phyloP scores from a whole-genome alignment of 345 rosid genomes.

The Eucalyptus decipiens region DNA sequence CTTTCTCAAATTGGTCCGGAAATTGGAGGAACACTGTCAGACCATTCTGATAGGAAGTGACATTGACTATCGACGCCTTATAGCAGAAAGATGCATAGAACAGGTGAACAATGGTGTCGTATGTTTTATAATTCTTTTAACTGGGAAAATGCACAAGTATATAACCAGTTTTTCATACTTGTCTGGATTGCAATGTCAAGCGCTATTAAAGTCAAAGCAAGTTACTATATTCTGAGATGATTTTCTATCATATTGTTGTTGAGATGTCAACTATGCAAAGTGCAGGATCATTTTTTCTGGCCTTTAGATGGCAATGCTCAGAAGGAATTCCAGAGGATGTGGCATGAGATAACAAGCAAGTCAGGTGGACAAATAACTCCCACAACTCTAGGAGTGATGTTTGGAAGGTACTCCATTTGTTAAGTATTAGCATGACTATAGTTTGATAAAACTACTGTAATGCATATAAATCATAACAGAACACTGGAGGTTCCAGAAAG shows the following conservation, averaged over 20 bases:
- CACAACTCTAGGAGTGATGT: constrained; percentile 64
- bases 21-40: constrained; percentile 74
- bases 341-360: constrained; percentile 51
- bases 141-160: neutral
- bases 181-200: neutral
- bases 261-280: constrained; percentile 2
- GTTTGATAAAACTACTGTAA: neutral
- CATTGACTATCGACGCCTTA: constrained; percentile 75
- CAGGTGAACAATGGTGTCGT: constrained; percentile 15
- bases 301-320: constrained; percentile 37
- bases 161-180: neutral
- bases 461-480: constrained; percentile 20
- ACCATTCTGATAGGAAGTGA: constrained; percentile 65
- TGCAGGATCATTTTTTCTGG: constrained; percentile 74
- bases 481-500: constrained; percentile 69
- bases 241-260: neutral
- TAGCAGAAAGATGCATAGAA: constrained; percentile 43
- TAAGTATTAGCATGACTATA: neutral
- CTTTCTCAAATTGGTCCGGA: constrained; percentile 54
- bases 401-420: constrained; percentile 62
- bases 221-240: neutral
- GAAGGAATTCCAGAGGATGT: constrained; percentile 50
- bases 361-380: constrained; percentile 53
- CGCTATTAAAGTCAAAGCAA: neutral
- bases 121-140: neutral